These are phyloP conservation scores for Phanerodontia chrysosporium DNA, from an alignment of 768 basidiomycete species.

Conservation along the genomic window DNA sequence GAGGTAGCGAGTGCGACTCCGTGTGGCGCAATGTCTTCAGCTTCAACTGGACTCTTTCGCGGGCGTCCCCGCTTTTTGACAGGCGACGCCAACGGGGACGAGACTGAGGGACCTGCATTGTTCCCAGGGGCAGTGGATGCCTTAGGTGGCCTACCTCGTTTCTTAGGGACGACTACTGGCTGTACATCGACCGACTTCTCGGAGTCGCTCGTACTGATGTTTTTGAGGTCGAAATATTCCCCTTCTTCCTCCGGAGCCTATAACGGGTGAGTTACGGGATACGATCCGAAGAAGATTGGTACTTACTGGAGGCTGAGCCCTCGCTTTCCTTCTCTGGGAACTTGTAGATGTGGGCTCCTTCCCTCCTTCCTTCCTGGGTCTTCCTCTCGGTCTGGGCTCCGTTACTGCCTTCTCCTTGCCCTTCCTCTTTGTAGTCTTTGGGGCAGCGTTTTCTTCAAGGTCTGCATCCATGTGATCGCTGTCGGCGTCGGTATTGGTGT, in stretches of 20 bases:
- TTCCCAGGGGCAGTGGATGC: no score
- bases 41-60: background rate
- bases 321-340: background rate
- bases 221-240: conserved; percentile 26
- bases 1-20: background rate
- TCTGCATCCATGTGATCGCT: background rate
- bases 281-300: no score
- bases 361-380: background rate
- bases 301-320: background rate
- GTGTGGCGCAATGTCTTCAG: background rate
- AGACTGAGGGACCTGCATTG: no score
- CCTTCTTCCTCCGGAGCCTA: background rate
- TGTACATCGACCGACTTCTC: background rate
- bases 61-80: background rate
- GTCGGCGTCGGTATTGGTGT: background rate
- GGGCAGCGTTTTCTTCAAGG: background rate
- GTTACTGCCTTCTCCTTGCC: background rate
- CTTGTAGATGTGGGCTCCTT: no score
- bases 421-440: background rate
- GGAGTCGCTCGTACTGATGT: conserved; percentile 16
- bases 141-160: background rate
- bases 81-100: background rate
- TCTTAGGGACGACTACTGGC: background rate
- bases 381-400: background rate
- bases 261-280: no score